Base-by-base conservation (phyloP, 75 land plant genomes). In the Picea glauca region DNA sequence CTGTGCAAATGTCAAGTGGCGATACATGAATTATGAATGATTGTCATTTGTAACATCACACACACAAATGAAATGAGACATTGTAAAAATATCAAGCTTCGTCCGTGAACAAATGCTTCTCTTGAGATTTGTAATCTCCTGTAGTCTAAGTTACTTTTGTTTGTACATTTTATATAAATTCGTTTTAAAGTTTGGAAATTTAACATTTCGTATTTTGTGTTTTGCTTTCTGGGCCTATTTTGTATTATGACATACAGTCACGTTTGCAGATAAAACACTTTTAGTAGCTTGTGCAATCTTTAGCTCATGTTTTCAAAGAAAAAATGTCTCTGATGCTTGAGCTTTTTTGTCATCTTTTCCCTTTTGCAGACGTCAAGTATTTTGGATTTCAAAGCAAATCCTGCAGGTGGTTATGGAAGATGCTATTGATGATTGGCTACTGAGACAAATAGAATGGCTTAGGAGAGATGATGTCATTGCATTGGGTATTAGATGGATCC, bases 381-480 rank as follows among this genome's bases (percentile, higher is more conserved):
- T 93, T 56, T 98, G 99, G 99, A 98, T 95, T 68, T 94, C 99
- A 57, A 98, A 95, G 84, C 96, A 95, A 82, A 90, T 98, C 74
- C 81, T 95, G 60, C 99, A 95, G 81, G 80, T 98, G 73, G 84
- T 91, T 40, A 95, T 98, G 96, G 99, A 94, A 62, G 99, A 98
- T 91, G 99, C 99, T 21, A 84, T 98, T 79, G 99, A 98, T 84
- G 96, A 95, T 78, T 98, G 94, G 93, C 81, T 98, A 40, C 38
- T 98, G 72, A 80, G 87, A 70, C 91, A 92, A 76, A 90, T 98
- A 58, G 91, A 93, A 60, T 89, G 83, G 89, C 94, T 98, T 23
- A 85, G 98, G 59, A 93, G 85, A 76, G 98, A 93, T 12, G 96
- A 95, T 77, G 85, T 88, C 64, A 81, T 98, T 83, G 93, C 94